phyloP scores from a whole-genome alignment of 2,329 filamentous ascomycete genomes.

The Paraconiothyrium sp. region DNA sequence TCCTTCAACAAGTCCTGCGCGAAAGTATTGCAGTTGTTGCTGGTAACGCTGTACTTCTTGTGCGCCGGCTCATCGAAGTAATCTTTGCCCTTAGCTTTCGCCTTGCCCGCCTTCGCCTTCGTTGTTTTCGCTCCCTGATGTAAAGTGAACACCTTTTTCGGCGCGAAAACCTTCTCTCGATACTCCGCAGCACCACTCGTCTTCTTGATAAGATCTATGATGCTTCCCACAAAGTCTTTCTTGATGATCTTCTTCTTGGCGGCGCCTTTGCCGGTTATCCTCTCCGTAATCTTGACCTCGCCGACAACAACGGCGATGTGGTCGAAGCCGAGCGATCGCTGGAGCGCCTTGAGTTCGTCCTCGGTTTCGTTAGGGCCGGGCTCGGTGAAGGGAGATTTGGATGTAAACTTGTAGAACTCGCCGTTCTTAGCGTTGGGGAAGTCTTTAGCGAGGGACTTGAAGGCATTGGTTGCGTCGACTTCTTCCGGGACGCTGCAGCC shows the following conservation, averaged over 20 bases:
- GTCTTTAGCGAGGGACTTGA: background rate
- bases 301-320: background rate
- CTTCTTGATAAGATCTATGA: background rate
- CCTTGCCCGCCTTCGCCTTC: background rate
- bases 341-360: background rate
- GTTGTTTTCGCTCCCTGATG: background rate
- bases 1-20: background rate
- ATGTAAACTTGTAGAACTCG: constrained; percentile 6
- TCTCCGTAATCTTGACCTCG: background rate
- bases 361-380: background rate
- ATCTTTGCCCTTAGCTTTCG: background rate
- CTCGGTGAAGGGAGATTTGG: background rate
- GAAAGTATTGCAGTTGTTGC: constrained; percentile 8
- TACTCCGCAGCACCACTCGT: background rate
- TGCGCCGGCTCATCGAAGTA: background rate
- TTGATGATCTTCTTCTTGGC: background rate
- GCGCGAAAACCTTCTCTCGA: background rate
- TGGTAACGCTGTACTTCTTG: background rate
- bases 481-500: background rate
- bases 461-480: background rate
- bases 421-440: background rate
- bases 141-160: background rate
- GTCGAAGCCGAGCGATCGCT: background rate
- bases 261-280: background rate
- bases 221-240: background rate